phyloP scores from a whole-genome alignment of 306 rosid genomes.

The Elaeagnus macrophylla region DNA sequence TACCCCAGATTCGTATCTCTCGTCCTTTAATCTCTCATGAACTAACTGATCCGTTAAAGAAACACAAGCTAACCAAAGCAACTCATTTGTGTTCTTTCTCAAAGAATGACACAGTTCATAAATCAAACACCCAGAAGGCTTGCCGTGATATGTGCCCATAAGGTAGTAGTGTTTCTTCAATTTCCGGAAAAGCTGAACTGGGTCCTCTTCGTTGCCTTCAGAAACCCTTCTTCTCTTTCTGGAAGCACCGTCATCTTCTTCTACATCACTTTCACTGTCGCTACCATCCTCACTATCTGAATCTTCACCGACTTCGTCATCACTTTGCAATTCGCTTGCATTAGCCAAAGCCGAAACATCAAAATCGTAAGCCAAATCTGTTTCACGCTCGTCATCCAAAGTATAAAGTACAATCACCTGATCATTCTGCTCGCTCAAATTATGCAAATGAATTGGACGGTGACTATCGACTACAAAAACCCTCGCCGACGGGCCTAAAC shows the following conservation, averaged over 20 bases:
- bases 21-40: conserved; percentile 82
- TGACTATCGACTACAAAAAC: conserved; percentile 60
- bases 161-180: conserved; percentile 59
- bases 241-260: conserved; percentile 27
- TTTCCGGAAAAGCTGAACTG: conserved; percentile 46
- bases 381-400: conserved; percentile 60
- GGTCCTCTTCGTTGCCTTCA: conserved; percentile 39
- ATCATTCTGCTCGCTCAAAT: conserved; percentile 46
- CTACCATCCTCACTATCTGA: conserved; percentile 37
- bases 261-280: conserved; percentile 46
- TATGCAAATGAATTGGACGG: conserved; percentile 56
- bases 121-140: conserved; percentile 94
- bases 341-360: conserved; percentile 65
- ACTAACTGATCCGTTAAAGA: conserved; percentile 85
- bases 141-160: conserved; percentile 87
- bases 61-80: conserved; percentile 83
- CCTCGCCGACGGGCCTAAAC: conserved; percentile 25
- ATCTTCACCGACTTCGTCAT: conserved; percentile 36
- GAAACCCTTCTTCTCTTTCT: conserved; percentile 48
- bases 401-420: conserved; percentile 73
- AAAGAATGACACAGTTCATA: conserved; percentile 68
- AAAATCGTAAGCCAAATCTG: conserved; percentile 70
- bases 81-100: conserved; percentile 78
- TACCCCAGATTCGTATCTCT: conserved; percentile 81
- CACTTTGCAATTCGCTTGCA: conserved; percentile 48